phyloP scores from a whole-genome alignment of 352 stramenopile species.

The Phytophthora nicotianae region DNA sequence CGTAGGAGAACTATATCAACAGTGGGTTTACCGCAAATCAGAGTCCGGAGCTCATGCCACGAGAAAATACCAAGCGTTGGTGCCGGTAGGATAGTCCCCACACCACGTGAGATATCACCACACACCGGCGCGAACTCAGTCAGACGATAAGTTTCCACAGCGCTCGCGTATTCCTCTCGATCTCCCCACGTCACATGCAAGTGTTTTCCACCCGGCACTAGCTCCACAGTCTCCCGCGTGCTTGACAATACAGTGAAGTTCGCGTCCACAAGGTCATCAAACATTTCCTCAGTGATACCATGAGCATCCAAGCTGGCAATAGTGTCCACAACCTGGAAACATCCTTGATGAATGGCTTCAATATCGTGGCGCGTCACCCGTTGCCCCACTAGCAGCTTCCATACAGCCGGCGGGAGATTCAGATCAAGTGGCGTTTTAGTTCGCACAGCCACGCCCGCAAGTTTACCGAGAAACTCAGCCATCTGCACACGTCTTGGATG shows the following conservation, averaged over 20 bases:
- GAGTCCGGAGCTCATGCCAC: constrained; percentile 88
- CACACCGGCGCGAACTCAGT: constrained; percentile 83
- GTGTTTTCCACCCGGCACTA: constrained; percentile 77
- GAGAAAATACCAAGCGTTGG: constrained; percentile 84
- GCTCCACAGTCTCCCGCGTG: constrained; percentile 74
- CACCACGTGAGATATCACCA: constrained; percentile 69
- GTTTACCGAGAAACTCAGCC: constrained; percentile 94
- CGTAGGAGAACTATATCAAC: constrained; percentile 90
- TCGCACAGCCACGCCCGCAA: constrained; percentile 93
- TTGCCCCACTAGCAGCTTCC: constrained; percentile 92
- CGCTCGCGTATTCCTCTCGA: constrained; percentile 79
- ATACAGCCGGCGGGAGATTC: constrained; percentile 91
- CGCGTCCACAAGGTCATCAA: constrained; percentile 92
- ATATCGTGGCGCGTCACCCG: constrained; percentile 80
- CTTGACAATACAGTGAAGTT: constrained; percentile 90
- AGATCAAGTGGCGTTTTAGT: constrained; percentile 93
- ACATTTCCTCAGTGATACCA: constrained; percentile 85
- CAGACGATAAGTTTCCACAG: constrained; percentile 80
- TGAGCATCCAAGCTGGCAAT: constrained; percentile 83
- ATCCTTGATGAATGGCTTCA: constrained; percentile 81
- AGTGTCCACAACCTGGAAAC: constrained; percentile 90
- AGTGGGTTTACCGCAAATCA: constrained; percentile 90
- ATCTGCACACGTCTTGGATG: constrained; percentile 77
- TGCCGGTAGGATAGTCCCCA: constrained; percentile 88
- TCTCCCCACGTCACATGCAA: constrained; percentile 92